Percentiles rank a stretch among this genome's conserved stretches.
phyloP scores from a whole-genome alignment of 805 yeast species.

The Zygoascus biomembranicola region DNA sequence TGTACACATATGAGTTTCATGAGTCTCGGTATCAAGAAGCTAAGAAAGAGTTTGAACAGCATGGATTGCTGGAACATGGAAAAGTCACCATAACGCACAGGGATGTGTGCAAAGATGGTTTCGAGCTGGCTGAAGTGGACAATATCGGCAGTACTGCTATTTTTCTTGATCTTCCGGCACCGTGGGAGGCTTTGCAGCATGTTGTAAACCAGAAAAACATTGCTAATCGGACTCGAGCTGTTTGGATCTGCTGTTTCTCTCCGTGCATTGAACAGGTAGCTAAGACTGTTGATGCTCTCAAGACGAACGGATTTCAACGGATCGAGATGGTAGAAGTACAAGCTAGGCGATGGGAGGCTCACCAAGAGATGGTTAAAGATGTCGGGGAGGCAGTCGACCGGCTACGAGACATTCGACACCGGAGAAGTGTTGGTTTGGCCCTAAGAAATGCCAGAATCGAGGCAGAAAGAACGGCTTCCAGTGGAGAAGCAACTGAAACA shows the following conservation, averaged over 20 bases:
- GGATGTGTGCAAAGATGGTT: conserved; percentile 88
- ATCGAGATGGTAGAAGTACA: conserved; percentile 91
- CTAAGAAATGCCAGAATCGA: conserved; percentile 21
- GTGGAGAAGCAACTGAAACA: conserved; percentile 11
- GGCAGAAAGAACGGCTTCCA: conserved; percentile 18
- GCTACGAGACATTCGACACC: conserved; percentile 65
- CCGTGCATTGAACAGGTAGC: conserved; percentile 98
- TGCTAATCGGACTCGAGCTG: conserved; percentile 43
- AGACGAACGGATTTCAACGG: conserved; percentile 69
- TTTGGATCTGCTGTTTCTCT: conserved; percentile 85
- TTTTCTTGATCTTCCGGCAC: conserved; percentile 90
- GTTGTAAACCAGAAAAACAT: conserved; percentile 39
- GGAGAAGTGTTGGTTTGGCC: conserved; percentile 46
- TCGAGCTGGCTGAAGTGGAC: conserved; percentile 39
- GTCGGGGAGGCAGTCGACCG: conserved; percentile 75
- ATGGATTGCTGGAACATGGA: conserved; percentile 47
- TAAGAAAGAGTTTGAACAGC: conserved; percentile 60
- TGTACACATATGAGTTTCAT: conserved; percentile 89
- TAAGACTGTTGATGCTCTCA: conserved; percentile 69
- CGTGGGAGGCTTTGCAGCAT: conserved; percentile 91
- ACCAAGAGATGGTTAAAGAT: conserved; percentile 77
- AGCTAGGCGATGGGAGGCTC: conserved; percentile 79
- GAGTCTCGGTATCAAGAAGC: conserved; percentile 79
- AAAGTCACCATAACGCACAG: conserved; percentile 73
- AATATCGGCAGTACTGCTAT: conserved; percentile 59